These are phyloP conservation scores for Hypericum androsaemum DNA, from an alignment of 345 rosid species.

Conservation along the genomic window DNA sequence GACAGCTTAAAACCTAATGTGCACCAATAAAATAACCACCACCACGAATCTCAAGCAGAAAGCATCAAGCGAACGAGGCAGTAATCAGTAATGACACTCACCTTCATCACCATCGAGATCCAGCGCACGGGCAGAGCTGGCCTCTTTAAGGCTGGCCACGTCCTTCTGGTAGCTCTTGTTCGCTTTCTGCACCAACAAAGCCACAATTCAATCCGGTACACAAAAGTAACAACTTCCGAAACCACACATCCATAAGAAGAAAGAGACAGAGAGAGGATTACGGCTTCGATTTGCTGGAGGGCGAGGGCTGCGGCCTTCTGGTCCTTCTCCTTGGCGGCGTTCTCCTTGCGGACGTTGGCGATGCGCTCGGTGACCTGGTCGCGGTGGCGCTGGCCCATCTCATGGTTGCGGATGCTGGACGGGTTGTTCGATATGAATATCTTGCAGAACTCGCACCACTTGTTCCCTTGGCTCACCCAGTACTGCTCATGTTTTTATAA, in stretches of 20 bases:
- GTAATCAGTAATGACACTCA: conserved; percentile 21
- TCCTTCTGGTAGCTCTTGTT: conserved; percentile 91
- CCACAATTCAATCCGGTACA: not conserved
- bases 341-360: conserved; percentile 64
- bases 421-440: conserved; percentile 69
- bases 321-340: conserved; percentile 70
- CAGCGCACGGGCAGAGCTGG: conserved; percentile 37
- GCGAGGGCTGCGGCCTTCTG: conserved; percentile 60
- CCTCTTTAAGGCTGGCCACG: conserved; percentile 45
- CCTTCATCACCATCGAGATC: conserved; percentile 46
- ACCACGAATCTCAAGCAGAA: no score
- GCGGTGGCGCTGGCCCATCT: conserved; percentile 73
- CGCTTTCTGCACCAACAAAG: conserved; percentile 57
- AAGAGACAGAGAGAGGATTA: conserved; percentile 21
- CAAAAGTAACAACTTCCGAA: no score
- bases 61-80: no score
- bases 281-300: conserved; percentile 86
- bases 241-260: conserved; percentile 1
- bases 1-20: no score
- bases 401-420: conserved; percentile 85
- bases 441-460: conserved; percentile 98
- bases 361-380: conserved; percentile 69
- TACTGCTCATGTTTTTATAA: conserved; percentile 25
- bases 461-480: conserved; percentile 96
- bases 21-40: no score